A percentile compares a stretch with the other conserved stretches of the same genome.
These are phyloP conservation scores for Solanum medicagineum DNA, from an alignment of 257 asterid genomes.

Conservation along the genomic window DNA sequence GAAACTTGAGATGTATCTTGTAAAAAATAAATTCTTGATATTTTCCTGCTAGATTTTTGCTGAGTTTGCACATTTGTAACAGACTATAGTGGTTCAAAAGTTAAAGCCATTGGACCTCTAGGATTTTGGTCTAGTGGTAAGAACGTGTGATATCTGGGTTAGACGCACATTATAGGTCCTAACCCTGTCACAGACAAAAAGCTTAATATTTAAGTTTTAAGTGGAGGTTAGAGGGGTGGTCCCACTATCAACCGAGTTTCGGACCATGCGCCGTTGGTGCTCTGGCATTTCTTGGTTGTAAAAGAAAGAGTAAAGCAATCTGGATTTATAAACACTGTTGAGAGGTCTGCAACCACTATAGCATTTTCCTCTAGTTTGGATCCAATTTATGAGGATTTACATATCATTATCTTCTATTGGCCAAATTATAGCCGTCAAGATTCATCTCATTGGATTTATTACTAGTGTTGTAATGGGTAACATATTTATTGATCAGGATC, in stretches of 20 bases:
- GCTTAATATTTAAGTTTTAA: background rate
- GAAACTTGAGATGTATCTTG: background rate
- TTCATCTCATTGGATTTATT: background rate
- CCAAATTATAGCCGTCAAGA: background rate
- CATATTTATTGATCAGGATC: slow-evolving; percentile 31
- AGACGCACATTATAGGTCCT: background rate
- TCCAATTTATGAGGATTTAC: background rate
- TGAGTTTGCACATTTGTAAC: background rate
- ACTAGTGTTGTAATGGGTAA: background rate
- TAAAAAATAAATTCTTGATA: background rate
- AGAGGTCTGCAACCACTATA: background rate
- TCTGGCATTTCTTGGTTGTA: background rate
- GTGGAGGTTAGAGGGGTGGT: background rate
- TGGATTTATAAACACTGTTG: background rate
- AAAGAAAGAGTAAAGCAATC: background rate
- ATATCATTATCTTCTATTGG: background rate
- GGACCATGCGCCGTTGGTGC: background rate
- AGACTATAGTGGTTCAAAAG: background rate
- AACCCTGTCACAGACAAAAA: background rate
- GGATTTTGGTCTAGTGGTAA: background rate
- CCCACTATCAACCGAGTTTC: background rate
- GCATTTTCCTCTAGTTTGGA: background rate
- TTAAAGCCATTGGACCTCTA: background rate
- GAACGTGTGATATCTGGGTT: background rate
- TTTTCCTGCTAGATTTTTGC: background rate